A percentile compares a stretch with the other conserved stretches of the same genome.
Conservation (phyloP, 2,329 filamentous ascomycete species). For the Pyrenophora graminea region DNA sequence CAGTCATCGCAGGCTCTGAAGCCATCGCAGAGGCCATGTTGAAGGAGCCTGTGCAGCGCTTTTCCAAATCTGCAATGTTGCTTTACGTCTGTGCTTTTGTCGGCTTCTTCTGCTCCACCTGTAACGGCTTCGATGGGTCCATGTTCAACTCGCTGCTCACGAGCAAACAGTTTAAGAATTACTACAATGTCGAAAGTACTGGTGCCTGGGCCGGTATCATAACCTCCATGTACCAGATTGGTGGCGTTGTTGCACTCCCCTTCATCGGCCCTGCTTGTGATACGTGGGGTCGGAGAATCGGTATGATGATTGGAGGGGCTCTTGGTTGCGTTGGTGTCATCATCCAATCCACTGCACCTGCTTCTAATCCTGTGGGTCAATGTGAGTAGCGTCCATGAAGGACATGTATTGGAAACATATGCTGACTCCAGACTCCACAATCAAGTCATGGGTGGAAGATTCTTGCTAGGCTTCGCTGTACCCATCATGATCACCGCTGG, state of each 20-base stretch:
- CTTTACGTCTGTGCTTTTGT: slow-evolving; percentile 29
- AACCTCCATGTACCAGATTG: slow-evolving; percentile 56
- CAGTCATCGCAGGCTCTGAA: slow-evolving; percentile 57
- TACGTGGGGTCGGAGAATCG: slow-evolving; percentile 47
- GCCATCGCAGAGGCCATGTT: slow-evolving; percentile 61
- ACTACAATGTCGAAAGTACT: slow-evolving; percentile 48
- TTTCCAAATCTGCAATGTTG: slow-evolving; percentile 23
- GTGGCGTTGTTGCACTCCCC: slow-evolving; percentile 51
- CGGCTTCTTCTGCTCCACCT: slow-evolving; percentile 55
- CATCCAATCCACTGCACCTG: slow-evolving; percentile 52
- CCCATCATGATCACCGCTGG: slow-evolving; percentile 61
- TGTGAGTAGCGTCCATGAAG: slow-evolving; percentile 26
- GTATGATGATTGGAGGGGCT: slow-evolving; percentile 58
- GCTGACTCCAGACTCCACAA: background rate
- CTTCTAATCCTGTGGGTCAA: slow-evolving; percentile 46
- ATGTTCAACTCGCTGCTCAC: slow-evolving; percentile 57
- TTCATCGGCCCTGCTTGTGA: slow-evolving; percentile 54
- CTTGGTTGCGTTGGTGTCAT: slow-evolving; percentile 56
- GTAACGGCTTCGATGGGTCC: slow-evolving; percentile 64
- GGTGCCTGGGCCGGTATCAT: slow-evolving; percentile 53
- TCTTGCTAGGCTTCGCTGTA: slow-evolving; percentile 64
- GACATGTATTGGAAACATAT: background rate
- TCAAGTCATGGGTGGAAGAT: slow-evolving; percentile 58
- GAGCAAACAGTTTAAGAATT: slow-evolving; percentile 52
- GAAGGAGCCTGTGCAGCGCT: slow-evolving; percentile 53